These are phyloP conservation scores for Staphylotrichum tortipilum DNA, from an alignment of 495 filamentous ascomycete species.

Conservation along the genomic window DNA sequence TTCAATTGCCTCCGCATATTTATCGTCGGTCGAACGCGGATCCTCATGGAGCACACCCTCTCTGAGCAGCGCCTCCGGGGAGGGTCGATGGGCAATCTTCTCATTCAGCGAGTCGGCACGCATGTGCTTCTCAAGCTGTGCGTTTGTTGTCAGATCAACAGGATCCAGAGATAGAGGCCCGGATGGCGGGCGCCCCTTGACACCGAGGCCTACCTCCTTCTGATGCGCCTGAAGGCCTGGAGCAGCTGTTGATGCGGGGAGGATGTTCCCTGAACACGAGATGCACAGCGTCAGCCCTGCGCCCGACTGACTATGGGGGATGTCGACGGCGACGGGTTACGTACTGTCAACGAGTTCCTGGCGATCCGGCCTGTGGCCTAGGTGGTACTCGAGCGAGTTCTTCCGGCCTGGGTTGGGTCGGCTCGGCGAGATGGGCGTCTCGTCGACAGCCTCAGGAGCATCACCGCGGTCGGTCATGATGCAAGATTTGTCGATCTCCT, in stretches of 20 bases:
- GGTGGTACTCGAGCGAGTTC: slow-evolving; percentile 81
- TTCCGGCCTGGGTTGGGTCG: slow-evolving; percentile 51
- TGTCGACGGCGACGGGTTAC: slow-evolving; percentile 16
- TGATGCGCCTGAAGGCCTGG: slow-evolving; percentile 69
- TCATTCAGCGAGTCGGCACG: slow-evolving; percentile 74
- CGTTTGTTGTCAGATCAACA: neutral
- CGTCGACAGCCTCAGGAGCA: slow-evolving; percentile 27
- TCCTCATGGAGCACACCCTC: slow-evolving; percentile 68
- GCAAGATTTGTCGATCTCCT: too few species aligned
- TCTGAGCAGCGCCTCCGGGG: slow-evolving; percentile 64
- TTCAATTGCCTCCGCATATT: slow-evolving; percentile 41
- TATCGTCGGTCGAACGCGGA: slow-evolving; percentile 42
- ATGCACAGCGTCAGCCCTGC: slow-evolving; percentile 4
- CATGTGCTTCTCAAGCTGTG: slow-evolving; percentile 69
- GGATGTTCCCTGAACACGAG: slow-evolving; percentile 56
- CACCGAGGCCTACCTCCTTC: slow-evolving; percentile 52
- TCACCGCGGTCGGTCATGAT: slow-evolving; percentile 36
- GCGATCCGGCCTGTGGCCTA: slow-evolving; percentile 67
- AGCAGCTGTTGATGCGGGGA: slow-evolving; percentile 65
- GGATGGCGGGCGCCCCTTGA: too few species aligned
- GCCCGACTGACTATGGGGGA: too few species aligned
- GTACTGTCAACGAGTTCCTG: slow-evolving; percentile 79
- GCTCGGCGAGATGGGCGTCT: slow-evolving; percentile 58
- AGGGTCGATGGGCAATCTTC: slow-evolving; percentile 65
- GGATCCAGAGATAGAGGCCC: neutral